phyloP scores from a whole-genome alignment of 495 filamentous ascomycete species.

The Neurospora hispaniola region DNA sequence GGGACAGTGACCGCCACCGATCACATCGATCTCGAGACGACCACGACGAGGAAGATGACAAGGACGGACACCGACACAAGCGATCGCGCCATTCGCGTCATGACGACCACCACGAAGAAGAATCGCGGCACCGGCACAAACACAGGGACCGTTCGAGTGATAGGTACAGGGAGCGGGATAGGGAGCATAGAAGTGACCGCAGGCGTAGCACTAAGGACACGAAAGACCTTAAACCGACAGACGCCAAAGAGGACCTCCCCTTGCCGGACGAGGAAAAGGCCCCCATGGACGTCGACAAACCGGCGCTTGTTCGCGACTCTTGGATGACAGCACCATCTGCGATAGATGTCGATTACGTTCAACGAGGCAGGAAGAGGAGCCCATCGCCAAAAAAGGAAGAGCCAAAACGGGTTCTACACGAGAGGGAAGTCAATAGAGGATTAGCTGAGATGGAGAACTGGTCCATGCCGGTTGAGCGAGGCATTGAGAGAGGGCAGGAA shows the following conservation, averaged over 20 bases:
- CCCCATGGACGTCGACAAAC: conserved; percentile 11
- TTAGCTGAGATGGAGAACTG: conserved; percentile 42
- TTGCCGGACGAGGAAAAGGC: conserved; percentile 34
- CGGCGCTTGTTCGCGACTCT: conserved; percentile 49
- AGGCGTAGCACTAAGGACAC: conserved; percentile 13
- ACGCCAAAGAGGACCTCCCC: conserved; percentile 37
- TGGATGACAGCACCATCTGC: conserved; percentile 91
- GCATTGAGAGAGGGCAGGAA: conserved; percentile 21
- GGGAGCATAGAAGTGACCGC: conserved; percentile 7
- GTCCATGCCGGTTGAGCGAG: conserved; percentile 14
- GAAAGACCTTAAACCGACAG: conserved; percentile 30
- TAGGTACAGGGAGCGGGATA: conserved; percentile 11
- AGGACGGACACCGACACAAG: conserved; percentile 35
- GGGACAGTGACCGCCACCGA: conserved; percentile 7
- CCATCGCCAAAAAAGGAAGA: conserved; percentile 48
- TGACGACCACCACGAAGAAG: conserved; percentile 20
- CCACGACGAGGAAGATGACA: conserved; percentile 22
- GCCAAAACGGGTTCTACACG: conserved; percentile 66
- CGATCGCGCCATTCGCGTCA: conserved; percentile 35
- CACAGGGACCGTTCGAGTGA: conserved; percentile 10
- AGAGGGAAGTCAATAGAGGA: conserved; percentile 65
- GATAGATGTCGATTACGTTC: conserved; percentile 75
- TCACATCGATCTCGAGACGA: conserved; percentile 30
- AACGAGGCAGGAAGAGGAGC: conserved; percentile 44
- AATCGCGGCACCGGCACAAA: conserved; percentile 23